A percentile compares a stretch with the other conserved stretches of the same genome.
Conservation (phyloP, 495 filamentous ascomycete genomes). For the Stereocaulon alpinum region DNA sequence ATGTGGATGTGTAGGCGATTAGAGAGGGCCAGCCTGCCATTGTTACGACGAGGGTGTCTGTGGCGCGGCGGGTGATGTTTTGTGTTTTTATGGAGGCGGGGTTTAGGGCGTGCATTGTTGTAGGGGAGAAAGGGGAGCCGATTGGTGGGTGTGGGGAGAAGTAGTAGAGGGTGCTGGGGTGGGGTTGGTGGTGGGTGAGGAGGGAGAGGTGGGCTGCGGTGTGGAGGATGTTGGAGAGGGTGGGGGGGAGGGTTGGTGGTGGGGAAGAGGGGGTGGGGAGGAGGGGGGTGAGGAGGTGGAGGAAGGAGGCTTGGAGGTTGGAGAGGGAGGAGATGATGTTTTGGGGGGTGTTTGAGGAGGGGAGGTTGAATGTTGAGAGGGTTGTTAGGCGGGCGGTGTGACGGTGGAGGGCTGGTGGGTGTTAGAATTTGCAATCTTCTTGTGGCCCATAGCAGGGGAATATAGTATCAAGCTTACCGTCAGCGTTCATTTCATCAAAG, state of each 20-base stretch:
- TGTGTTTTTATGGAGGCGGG: not conserved
- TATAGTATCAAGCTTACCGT: not conserved
- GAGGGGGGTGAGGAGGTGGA: not conserved
- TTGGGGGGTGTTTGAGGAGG: constrained; percentile 19
- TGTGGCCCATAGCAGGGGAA: too few species aligned
- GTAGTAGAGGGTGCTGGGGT: constrained; percentile 4
- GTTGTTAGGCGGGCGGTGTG: constrained; percentile 12
- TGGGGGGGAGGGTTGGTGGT: not conserved
- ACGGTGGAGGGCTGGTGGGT: not conserved
- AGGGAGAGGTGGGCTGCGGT: constrained; percentile 7
- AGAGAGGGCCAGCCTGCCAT: constrained; percentile 6
- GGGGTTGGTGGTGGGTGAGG: not conserved
- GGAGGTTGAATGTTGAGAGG: constrained; percentile 14
- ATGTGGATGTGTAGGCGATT: not conserved
- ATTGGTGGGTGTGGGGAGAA: constrained; percentile 2
- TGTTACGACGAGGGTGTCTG: not conserved
- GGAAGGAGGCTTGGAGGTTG: constrained; percentile 14
- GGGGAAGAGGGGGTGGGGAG: not conserved
- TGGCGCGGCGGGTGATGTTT: not conserved
- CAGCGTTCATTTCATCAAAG: not conserved
- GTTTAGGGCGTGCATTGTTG: constrained; percentile 2
- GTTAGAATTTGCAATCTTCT: not conserved
- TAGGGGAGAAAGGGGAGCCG: not conserved
- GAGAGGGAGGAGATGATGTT: constrained; percentile 34
- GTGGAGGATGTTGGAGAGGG: constrained; percentile 3